A percentile compares a stretch with the other conserved stretches of the same genome.
Conservation (phyloP, 768 basidiomycete species). For the Pisolithus sp. region DNA sequence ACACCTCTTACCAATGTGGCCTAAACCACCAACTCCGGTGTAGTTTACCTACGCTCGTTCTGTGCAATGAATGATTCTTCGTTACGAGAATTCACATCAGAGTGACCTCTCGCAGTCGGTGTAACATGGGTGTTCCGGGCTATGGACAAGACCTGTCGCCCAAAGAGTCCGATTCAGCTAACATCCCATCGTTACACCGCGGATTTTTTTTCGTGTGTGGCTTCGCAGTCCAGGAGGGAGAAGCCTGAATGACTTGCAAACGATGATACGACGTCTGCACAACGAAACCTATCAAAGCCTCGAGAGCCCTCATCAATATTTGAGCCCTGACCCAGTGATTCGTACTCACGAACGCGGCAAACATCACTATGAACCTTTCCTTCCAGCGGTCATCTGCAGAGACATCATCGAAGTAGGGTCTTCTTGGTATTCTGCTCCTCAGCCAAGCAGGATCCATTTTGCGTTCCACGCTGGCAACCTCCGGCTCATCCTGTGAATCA, state of each 20-base stretch:
- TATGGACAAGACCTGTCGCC: neutral
- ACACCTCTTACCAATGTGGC: too few relatives aligned
- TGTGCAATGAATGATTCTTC: too few relatives aligned
- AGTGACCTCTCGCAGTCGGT: too few relatives aligned
- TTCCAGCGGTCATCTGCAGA: slow-evolving; percentile 58
- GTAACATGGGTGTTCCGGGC: too few relatives aligned
- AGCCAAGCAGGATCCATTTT: slow-evolving; percentile 36
- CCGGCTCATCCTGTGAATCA: slow-evolving; percentile 13
- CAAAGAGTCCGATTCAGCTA: slow-evolving; percentile 12
- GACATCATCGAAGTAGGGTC: slow-evolving; percentile 42
- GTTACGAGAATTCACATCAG: too few relatives aligned
- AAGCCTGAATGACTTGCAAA: slow-evolving; percentile 25
- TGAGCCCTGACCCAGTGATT: neutral
- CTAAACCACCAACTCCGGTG: too few relatives aligned
- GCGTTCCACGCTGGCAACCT: slow-evolving; percentile 11
- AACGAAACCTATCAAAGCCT: slow-evolving; percentile 31
- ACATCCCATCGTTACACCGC: slow-evolving; percentile 14
- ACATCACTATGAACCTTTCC: slow-evolving; percentile 53
- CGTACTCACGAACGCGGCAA: slow-evolving; percentile 42
- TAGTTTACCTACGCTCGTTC: too few relatives aligned
- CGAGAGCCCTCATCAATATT: neutral
- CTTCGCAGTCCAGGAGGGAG: slow-evolving; percentile 1
- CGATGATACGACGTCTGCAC: slow-evolving; percentile 27
- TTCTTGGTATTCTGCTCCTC: slow-evolving; percentile 29
- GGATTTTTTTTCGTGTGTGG: slow-evolving; percentile 3